phyloP scores from a whole-genome alignment of 2,329 filamentous ascomycete genomes.

The Pyrenochaeta sp. region DNA sequence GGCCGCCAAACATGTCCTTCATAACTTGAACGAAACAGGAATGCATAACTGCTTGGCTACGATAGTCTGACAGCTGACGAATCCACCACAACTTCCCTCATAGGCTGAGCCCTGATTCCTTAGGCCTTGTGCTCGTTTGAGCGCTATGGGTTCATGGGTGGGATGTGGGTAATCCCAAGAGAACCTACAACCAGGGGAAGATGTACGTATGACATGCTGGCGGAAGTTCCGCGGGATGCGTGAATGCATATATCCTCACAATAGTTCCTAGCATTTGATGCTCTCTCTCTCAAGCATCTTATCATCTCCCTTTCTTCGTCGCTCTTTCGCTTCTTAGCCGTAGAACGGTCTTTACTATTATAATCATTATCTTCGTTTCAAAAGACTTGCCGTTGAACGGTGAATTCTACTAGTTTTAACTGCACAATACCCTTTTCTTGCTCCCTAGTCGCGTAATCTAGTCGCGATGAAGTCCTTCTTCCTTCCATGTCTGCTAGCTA shows the following conservation, averaged over 20 bases:
- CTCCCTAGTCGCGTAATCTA: conserved; percentile 1
- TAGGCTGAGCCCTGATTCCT: conserved; percentile 12
- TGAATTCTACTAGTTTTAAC: conserved; percentile 7
- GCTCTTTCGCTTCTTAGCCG: conserved; percentile 31
- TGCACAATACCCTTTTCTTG: conserved; percentile 2
- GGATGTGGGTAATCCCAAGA: background rate
- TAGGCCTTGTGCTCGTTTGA: conserved; percentile 23
- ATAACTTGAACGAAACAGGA: conserved; percentile 3
- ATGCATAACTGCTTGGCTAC: conserved; percentile 26
- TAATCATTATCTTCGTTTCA: conserved; percentile 17
- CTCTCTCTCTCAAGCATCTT: conserved; percentile 6
- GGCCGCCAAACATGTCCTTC: conserved; percentile 23
- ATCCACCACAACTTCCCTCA: conserved; percentile 10
- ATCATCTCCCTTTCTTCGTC: conserved; percentile 17
- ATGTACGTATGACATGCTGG: background rate
- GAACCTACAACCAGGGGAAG: conserved; percentile 8
- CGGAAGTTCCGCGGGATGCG: background rate
- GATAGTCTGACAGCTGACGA: conserved; percentile 15
- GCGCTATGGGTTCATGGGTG: conserved; percentile 10
- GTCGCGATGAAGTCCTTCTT: conserved; percentile 24
- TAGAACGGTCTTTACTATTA: conserved; percentile 35
- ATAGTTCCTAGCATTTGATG: background rate
- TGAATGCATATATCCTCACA: conserved; percentile 3
- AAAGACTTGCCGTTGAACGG: conserved; percentile 37
- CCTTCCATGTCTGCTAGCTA: conserved; percentile 18